A percentile compares a stretch with the other conserved stretches of the same genome.
phyloP scores from a whole-genome alignment of 495 filamentous ascomycete genomes.

The Melanomma pulvis-pyrius region DNA sequence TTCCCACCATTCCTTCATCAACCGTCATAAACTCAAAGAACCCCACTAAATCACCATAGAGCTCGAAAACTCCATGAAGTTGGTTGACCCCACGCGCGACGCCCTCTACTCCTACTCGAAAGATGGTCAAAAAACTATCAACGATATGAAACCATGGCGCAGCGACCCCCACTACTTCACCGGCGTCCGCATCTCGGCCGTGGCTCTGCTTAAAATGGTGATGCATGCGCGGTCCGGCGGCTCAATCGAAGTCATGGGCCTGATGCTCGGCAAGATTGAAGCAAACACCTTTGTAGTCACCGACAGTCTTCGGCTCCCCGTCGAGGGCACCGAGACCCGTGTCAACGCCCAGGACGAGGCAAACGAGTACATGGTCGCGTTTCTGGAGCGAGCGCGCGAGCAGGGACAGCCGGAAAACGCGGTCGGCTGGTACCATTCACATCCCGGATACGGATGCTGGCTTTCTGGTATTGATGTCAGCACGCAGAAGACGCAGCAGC shows the following conservation, averaged over 20 bases:
- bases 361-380: conserved; percentile 94
- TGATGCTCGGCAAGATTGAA: conserved; percentile 95
- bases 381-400: conserved; percentile 73
- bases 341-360: conserved; percentile 95
- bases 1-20: background rate
- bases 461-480: conserved; percentile 91
- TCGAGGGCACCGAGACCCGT: conserved; percentile 96
- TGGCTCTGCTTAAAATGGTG: conserved; percentile 97
- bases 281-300: conserved; percentile 87
- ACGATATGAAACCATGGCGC: conserved; percentile 72
- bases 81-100: conserved; percentile 84
- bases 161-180: conserved; percentile 90
- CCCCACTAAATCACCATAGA: conserved; percentile 57
- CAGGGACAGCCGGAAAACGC: conserved; percentile 80
- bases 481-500: conserved; percentile 83
- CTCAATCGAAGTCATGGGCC: conserved; percentile 91
- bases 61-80: conserved; percentile 80
- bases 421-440: conserved; percentile 97
- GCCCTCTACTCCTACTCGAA: conserved; percentile 84
- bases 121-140: conserved; percentile 62
- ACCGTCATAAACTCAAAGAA: background rate
- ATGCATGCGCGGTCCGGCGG: conserved; percentile 97
- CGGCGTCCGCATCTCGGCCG: conserved; percentile 85
- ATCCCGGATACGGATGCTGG: conserved; percentile 99
- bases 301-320: conserved; percentile 90